Percentiles rank a stretch among this genome's conserved stretches.
phyloP scores from a whole-genome alignment of 768 basidiomycete species.

The Naganishia vaughanmartiniae region DNA sequence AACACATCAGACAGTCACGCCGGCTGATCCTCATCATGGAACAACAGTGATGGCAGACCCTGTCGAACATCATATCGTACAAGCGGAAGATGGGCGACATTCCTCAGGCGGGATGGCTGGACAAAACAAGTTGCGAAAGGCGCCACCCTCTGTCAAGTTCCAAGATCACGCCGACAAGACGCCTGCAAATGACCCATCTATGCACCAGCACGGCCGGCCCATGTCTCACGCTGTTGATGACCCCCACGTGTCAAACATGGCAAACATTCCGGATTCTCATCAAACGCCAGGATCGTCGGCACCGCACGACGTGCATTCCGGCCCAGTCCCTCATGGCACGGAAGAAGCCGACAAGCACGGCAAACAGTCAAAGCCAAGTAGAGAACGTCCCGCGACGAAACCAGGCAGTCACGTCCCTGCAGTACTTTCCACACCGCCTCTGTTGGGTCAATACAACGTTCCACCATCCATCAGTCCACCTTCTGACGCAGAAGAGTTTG shows the following conservation, averaged over 20 bases:
- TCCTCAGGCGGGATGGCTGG: not conserved
- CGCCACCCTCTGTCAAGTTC: not conserved
- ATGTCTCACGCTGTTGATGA: not conserved
- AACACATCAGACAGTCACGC: not conserved
- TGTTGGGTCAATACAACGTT: not conserved
- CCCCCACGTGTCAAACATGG: not conserved
- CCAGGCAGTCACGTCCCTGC: slow-evolving; percentile 1
- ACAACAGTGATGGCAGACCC: not conserved
- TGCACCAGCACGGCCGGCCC: not conserved
- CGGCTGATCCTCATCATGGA: not conserved
- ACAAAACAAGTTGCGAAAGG: slow-evolving; percentile 9
- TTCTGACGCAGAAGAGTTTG: not conserved
- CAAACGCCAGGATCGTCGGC: slow-evolving; percentile 3
- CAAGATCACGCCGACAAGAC: not conserved
- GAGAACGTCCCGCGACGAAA: not conserved
- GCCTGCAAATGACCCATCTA: not conserved
- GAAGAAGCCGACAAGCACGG: not conserved
- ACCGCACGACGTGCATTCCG: not conserved
- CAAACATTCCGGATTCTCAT: not conserved
- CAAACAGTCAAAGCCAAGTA: not conserved
- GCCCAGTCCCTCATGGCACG: not conserved
- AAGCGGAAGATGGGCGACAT: not conserved
- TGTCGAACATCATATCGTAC: not conserved
- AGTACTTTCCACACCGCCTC: slow-evolving; percentile 10
- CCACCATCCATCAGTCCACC: not conserved